Evolutionary conservation across 2,329 filamentous ascomycete species (phyloP).

Genomic region (Didymella keratinophila): DNA sequence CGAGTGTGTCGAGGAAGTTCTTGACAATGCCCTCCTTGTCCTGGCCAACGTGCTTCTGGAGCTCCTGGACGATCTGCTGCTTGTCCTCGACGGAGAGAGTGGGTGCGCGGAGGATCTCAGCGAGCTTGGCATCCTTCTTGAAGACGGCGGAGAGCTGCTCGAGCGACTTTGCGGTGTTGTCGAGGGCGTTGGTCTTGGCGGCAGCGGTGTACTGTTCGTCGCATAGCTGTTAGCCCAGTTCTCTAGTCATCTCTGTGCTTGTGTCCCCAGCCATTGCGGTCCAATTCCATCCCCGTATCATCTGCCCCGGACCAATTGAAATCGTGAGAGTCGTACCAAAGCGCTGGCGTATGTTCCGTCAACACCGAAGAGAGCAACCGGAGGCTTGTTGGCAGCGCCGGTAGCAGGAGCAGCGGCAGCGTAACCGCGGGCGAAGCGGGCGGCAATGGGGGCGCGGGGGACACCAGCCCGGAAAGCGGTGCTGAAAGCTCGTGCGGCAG

Average conservation of each 20-base stretch:
- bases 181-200: slow-evolving; percentile 84
- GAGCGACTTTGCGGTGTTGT: slow-evolving; percentile 83
- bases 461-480: slow-evolving; percentile 64
- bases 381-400: slow-evolving; percentile 76
- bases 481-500: slow-evolving; percentile 64
- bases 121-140: slow-evolving; percentile 84
- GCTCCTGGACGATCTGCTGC: slow-evolving; percentile 82
- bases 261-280: slow-evolving; percentile 27
- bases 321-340: slow-evolving; percentile 73
- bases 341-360: slow-evolving; percentile 98
- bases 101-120: slow-evolving; percentile 76
- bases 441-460: slow-evolving; percentile 67
- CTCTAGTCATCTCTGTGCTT: slow-evolving; percentile 15
- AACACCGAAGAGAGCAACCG: slow-evolving; percentile 90
- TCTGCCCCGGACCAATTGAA: slow-evolving; percentile 31
- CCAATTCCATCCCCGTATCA: slow-evolving; percentile 30
- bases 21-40: slow-evolving; percentile 83
- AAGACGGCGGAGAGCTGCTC: slow-evolving; percentile 73
- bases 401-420: slow-evolving; percentile 64
- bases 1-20: slow-evolving; percentile 90
- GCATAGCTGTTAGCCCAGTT: slow-evolving; percentile 39
- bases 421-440: slow-evolving; percentile 75
- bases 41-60: slow-evolving; percentile 77
- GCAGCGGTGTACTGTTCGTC: slow-evolving; percentile 86
- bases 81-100: slow-evolving; percentile 83